Evolutionary conservation across 352 stramenopile species (phyloP).

Genomic region (Phytophthora pluvialis): DNA sequence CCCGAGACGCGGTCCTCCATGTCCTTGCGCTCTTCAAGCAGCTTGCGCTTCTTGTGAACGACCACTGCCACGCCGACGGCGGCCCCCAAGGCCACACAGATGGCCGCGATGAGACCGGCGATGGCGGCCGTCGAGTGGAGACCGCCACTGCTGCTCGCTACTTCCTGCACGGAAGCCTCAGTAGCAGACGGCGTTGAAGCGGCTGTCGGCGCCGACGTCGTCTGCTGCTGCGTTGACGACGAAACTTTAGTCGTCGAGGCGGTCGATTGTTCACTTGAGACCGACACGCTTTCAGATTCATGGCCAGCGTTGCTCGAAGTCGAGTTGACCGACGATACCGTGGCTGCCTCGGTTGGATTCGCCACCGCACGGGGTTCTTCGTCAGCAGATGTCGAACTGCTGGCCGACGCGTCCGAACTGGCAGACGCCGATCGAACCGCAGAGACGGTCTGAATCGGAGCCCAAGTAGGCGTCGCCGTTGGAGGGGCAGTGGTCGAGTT

Average conservation of each 20-base stretch:
- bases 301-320: slow-evolving; percentile 1
- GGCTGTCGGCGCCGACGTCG: too few species aligned
- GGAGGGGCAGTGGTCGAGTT: neutral
- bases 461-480: slow-evolving; percentile 5
- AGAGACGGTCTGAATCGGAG: neutral
- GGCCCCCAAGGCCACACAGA: slow-evolving; percentile 23
- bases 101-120: slow-evolving; percentile 23
- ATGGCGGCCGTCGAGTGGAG: slow-evolving; percentile 23
- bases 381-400: neutral
- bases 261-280: slow-evolving; percentile 5
- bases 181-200: slow-evolving; percentile 12
- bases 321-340: slow-evolving; percentile 1
- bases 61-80: slow-evolving; percentile 19
- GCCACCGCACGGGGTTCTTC: neutral
- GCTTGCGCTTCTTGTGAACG: slow-evolving; percentile 34
- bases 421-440: slow-evolving; percentile 11
- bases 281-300: neutral
- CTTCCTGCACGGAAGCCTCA: slow-evolving; percentile 25
- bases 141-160: slow-evolving; percentile 18
- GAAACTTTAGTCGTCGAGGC: slow-evolving; percentile 9
- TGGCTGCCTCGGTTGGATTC: neutral
- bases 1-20: slow-evolving; percentile 14
- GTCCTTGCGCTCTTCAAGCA: slow-evolving; percentile 30
- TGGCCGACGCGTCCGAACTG: neutral
- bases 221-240: too few species aligned